Conservation (phyloP, 176 grass and related monocot species). For the Bromus sterilis region DNA sequence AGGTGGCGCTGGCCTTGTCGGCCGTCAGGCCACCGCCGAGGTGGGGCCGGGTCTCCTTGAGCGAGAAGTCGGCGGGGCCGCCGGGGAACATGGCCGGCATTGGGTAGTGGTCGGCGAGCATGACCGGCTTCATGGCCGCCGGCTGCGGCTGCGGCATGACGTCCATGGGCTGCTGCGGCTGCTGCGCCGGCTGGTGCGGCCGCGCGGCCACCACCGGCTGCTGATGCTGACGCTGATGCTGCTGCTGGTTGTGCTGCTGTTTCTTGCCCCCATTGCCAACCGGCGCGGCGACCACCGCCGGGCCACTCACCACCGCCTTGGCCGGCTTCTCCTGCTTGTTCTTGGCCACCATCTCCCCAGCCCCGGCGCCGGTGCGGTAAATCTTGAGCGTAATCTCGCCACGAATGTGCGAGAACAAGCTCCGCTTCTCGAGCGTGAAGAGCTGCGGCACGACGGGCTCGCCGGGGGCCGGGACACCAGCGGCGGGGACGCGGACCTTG, state of each 20-base stretch:
- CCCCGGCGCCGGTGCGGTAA: slow-evolving; percentile 45
- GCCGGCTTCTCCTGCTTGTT: slow-evolving; percentile 20
- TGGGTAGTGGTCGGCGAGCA: slow-evolving; percentile 58
- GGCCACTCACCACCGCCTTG: slow-evolving; percentile 25
- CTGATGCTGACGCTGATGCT: slow-evolving; percentile 11
- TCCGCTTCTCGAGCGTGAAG: slow-evolving; percentile 80
- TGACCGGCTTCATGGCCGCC: slow-evolving; percentile 22
- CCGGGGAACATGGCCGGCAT: slow-evolving; percentile 23
- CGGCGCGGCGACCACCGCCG: slow-evolving; percentile 31
- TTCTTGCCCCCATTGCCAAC: slow-evolving; percentile 17
- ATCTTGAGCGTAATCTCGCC: slow-evolving; percentile 93
- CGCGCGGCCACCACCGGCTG: slow-evolving; percentile 23
- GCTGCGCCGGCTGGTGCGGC: slow-evolving; percentile 24
- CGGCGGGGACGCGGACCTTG: slow-evolving; percentile 62
- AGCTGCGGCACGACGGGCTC: slow-evolving; percentile 72
- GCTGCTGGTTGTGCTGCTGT: slow-evolving; percentile 14
- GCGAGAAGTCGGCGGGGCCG: slow-evolving; percentile 44
- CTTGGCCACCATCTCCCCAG: slow-evolving; percentile 17
- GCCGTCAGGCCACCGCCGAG: slow-evolving; percentile 45
- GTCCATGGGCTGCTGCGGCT: slow-evolving; percentile 26
- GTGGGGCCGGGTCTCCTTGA: slow-evolving; percentile 75
- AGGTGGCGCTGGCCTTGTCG: slow-evolving; percentile 71
- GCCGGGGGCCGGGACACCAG: slow-evolving; percentile 59
- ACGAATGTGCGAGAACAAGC: slow-evolving; percentile 86
- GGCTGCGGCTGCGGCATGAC: background rate